Evolutionary conservation across 2,329 filamentous ascomycete species (phyloP), one percentile per base, ranked within the genome.

Genomic region (Aspergillus chevalieri): DNA sequence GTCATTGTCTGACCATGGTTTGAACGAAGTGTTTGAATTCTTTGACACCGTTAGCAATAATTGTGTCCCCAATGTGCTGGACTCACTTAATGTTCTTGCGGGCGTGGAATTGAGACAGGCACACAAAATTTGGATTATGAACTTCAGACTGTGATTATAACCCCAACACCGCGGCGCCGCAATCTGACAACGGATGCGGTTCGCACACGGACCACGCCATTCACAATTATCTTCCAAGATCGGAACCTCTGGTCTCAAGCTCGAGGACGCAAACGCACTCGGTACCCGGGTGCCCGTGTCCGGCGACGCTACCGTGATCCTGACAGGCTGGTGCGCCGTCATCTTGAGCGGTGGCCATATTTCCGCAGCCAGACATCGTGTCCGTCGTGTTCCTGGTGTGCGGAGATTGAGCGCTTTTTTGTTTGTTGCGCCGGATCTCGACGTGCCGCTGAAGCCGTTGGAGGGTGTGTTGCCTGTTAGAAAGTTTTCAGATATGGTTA

Each of bases 141-240:
- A 50, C 38, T 50, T 43, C 15, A 28, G 48, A 6, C 48, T 50
- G 3, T 50, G 48, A 50, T 21, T 50, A 50, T 33, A 42, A 47
- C 14, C 39, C 44, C 30, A 28, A 47, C 10, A 47, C 44, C 10
- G 44, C 44, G 19, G 44, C 44, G 6, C 39, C 44, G 22, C 19
- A 38, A 6, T 47, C 26, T 2, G 30, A 26, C 10, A 50, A 43
- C 36, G 48, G 48, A 21, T 47, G 44, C 30, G 48, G 48, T 15
- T 38, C 48, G 14, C 44, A 50, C 33, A 47, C 48, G 21, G 48
- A 47, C 38, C 44, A 50, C 12, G 44, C 39, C 7, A 50, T 44
- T 47, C 24, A 44, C 24, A 2, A 44, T 47, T 1, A 50, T 50
- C 48, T 50, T 50, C 48, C 48, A 50, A n/a, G 45, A 50, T n/a